Conservation (phyloP, 192 early-diverging fungal genomes). For the Coemansia interrupta region DNA sequence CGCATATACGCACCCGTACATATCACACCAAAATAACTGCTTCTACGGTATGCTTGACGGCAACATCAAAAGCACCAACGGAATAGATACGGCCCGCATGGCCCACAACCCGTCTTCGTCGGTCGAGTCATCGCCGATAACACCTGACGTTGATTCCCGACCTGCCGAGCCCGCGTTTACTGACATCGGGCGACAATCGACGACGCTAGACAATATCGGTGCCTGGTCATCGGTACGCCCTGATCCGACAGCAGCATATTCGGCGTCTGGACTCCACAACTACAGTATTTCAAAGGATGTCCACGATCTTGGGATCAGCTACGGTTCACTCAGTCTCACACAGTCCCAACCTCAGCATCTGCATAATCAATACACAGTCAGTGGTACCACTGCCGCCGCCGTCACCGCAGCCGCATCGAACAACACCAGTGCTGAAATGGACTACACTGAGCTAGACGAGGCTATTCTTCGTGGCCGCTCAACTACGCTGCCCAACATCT, state of each 20-base stretch:
- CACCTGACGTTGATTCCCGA: conserved; percentile 25
- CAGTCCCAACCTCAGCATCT: not conserved
- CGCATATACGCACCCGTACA: conserved; percentile 1
- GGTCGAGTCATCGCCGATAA: conserved; percentile 32
- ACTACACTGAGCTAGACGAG: conserved; percentile 49
- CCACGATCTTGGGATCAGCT: conserved; percentile 23
- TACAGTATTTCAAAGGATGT: conserved; percentile 15
- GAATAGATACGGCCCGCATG: conserved; percentile 18
- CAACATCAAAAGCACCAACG: conserved; percentile 11
- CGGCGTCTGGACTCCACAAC: conserved; percentile 5
- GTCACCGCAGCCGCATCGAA: not conserved
- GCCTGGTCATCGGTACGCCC: conserved; percentile 44
- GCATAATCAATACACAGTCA: not conserved
- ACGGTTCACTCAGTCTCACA: conserved; percentile 21
- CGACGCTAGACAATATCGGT: conserved; percentile 40
- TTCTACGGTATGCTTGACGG: conserved; percentile 21
- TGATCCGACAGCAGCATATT: conserved; percentile 10
- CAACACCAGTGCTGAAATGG: conserved; percentile 12
- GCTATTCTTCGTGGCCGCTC: conserved; percentile 49
- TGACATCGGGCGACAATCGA: conserved; percentile 21
- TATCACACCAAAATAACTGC: conserved; percentile 1
- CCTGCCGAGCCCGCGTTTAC: conserved; percentile 27
- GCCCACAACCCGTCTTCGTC: conserved; percentile 35
- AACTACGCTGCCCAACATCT: conserved; percentile 47
- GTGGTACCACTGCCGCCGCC: not conserved